Conservation (phyloP, 2,329 filamentous ascomycete genomes). For the Aspergillus candidus region DNA sequence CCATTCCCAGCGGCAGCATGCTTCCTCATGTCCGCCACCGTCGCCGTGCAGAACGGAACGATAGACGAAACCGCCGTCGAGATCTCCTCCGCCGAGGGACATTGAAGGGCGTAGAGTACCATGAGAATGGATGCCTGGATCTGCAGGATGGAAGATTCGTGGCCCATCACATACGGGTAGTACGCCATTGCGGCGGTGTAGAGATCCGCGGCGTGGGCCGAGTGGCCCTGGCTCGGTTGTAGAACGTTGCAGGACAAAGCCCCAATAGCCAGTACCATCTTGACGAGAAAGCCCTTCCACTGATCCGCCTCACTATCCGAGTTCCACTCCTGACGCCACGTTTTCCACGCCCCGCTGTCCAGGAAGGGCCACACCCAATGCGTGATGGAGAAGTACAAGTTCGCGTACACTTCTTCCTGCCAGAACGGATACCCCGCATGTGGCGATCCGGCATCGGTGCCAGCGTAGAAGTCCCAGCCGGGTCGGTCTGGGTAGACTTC, state of each 20-base stretch:
- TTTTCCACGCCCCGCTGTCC: conserved; percentile 17
- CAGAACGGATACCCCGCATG: conserved; percentile 12
- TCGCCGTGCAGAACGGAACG: conserved; percentile 22
- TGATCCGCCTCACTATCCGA: conserved; percentile 10
- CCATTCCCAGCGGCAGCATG: conserved; percentile 5
- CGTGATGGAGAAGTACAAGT: conserved; percentile 21
- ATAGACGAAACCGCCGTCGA: conserved; percentile 21
- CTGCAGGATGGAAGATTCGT: conserved; percentile 21
- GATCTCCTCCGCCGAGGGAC: conserved; percentile 22
- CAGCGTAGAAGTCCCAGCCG: background rate
- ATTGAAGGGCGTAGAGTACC: conserved; percentile 23
- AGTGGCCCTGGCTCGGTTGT: conserved; percentile 17
- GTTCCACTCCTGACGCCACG: conserved; percentile 16
- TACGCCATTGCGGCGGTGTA: conserved; percentile 20
- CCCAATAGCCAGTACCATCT: conserved; percentile 24
- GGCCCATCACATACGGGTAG: conserved; percentile 21
- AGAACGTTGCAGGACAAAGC: conserved; percentile 20
- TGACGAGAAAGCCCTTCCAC: conserved; percentile 22
- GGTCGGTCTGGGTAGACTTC: background rate
- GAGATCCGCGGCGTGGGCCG: conserved; percentile 16
- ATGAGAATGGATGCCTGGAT: conserved; percentile 24
- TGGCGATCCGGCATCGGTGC: background rate
- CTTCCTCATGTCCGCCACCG: conserved; percentile 21
- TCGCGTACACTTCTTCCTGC: conserved; percentile 21
- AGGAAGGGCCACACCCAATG: conserved; percentile 25